phyloP scores from a whole-genome alignment of 1,139 yeast genomes.

The Groenewaldozyma sp. region DNA sequence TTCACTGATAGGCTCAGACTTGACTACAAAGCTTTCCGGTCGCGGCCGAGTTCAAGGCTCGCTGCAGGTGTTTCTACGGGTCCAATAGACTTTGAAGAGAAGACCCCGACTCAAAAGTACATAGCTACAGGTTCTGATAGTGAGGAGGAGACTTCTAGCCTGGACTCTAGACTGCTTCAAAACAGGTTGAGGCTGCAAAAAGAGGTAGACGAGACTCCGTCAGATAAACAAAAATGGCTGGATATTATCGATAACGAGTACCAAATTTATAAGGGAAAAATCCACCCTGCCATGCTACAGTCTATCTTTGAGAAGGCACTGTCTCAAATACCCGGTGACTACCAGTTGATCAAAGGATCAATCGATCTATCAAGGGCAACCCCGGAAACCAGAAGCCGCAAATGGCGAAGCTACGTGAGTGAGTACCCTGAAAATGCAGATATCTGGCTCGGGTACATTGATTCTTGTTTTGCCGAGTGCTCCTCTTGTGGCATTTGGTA shows the following conservation, averaged over 20 bases:
- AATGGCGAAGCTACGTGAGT: conserved; percentile 11
- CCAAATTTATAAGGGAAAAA: conserved; percentile 5
- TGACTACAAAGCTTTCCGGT: conserved; percentile 4
- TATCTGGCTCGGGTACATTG: conserved; percentile 12
- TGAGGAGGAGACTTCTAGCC: neutral
- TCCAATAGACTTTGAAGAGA: conserved; percentile 1
- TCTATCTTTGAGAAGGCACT: conserved; percentile 10
- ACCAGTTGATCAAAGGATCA: conserved; percentile 4
- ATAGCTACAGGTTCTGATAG: neutral
- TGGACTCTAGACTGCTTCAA: neutral
- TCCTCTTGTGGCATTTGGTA: conserved; percentile 4
- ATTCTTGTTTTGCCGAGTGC: conserved; percentile 6
- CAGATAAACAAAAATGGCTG: conserved; percentile 3
- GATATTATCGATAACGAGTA: conserved; percentile 3
- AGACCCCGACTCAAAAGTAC: too few species aligned
- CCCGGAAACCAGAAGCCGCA: conserved; percentile 1
- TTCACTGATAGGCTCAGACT: neutral
- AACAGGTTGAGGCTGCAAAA: conserved; percentile 4
- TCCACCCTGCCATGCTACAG: conserved; percentile 6
- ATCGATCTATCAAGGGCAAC: conserved; percentile 4
- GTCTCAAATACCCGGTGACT: conserved; percentile 8
- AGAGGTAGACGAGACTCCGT: conserved; percentile 2
- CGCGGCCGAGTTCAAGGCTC: neutral
- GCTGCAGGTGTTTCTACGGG: neutral
- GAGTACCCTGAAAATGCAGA: conserved; percentile 8